Evolutionary conservation across 2,329 filamentous ascomycete species (phyloP).

Genomic region (Berkeleyomyces rouxiae): DNA sequence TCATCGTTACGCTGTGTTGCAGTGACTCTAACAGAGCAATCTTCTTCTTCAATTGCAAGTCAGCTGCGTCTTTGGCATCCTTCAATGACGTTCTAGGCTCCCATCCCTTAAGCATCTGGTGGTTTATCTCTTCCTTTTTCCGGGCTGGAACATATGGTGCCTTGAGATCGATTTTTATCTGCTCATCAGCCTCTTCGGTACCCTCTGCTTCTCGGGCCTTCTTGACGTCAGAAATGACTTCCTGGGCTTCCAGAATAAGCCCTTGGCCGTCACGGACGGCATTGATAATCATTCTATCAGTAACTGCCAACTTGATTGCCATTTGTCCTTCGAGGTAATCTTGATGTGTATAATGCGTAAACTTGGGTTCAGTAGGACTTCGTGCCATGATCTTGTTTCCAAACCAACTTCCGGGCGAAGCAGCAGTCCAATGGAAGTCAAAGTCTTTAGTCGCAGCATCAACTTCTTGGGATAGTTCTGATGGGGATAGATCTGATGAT

Average conservation of each 20-base stretch:
- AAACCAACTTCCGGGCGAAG: constrained; percentile 13
- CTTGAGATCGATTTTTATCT: not conserved
- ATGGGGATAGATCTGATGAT: not conserved
- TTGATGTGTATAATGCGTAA: constrained; percentile 5
- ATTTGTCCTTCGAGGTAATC: constrained; percentile 8
- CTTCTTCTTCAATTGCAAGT: constrained; percentile 9
- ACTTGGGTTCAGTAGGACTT: not conserved
- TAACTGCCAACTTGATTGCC: not conserved
- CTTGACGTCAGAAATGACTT: not conserved
- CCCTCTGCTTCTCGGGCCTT: not conserved
- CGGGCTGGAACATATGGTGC: constrained; percentile 7
- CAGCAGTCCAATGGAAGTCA: constrained; percentile 13
- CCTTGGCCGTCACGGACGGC: constrained; percentile 4
- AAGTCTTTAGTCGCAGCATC: constrained; percentile 9
- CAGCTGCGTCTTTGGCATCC: not conserved
- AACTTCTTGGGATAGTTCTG: constrained; percentile 2
- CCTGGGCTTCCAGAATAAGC: not conserved
- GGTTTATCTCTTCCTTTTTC: not conserved
- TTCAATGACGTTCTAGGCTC: not conserved
- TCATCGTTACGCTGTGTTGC: not conserved
- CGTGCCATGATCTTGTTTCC: not conserved
- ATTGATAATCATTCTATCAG: not conserved
- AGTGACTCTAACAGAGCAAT: constrained; percentile 10
- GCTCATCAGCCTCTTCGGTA: not conserved
- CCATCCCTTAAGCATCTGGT: not conserved